phyloP scores from a whole-genome alignment of 1,284 basidiomycete genomes.

The Ganoderma meredithae region DNA sequence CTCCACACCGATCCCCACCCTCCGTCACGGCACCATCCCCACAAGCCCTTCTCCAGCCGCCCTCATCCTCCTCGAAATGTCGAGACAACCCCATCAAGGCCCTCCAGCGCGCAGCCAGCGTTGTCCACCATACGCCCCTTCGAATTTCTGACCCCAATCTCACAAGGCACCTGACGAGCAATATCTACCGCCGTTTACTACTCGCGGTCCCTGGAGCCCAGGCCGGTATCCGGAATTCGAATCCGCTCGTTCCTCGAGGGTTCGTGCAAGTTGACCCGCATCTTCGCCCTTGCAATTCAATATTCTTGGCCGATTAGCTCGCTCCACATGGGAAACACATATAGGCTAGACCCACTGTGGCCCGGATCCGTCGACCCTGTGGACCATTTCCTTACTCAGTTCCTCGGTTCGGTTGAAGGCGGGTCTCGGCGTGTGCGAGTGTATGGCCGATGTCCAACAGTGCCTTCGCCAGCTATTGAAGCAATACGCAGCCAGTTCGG shows the following conservation, averaged over 20 bases:
- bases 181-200: not conserved
- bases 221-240: not conserved
- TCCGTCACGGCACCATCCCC: not conserved
- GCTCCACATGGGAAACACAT: not conserved
- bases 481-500: not conserved
- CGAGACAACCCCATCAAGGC: not conserved
- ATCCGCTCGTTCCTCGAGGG: not conserved
- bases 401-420: not conserved
- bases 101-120: not conserved
- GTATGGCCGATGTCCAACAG: not conserved
- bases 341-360: not conserved
- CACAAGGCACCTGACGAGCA: not conserved
- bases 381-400: not conserved
- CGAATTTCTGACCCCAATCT: slow-evolving; percentile 22
- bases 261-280: not conserved
- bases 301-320: not conserved
- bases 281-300: not conserved
- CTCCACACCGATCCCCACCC: not conserved
- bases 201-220: not conserved
- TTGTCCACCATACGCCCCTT: slow-evolving; percentile 13
- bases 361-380: not conserved
- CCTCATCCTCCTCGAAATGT: no score
- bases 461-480: not conserved
- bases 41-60: not conserved
- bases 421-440: not conserved